A percentile compares a stretch with the other conserved stretches of the same genome.
These are phyloP conservation scores for Ceratocystiopsis minuta DNA, from an alignment of 2,329 filamentous ascomycete species.

Conservation along the genomic window DNA sequence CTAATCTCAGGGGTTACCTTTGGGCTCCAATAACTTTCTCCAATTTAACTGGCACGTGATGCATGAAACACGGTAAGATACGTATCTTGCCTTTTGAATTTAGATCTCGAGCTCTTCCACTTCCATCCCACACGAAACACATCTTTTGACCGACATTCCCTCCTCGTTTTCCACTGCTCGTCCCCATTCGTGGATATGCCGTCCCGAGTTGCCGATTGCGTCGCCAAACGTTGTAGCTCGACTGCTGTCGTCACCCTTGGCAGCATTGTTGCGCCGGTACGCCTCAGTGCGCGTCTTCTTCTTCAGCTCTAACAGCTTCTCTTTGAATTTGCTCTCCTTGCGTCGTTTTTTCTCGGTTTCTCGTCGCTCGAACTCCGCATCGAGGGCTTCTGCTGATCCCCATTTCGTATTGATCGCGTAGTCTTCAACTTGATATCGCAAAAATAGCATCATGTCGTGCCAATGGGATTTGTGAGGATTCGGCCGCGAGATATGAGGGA, in stretches of 20 bases:
- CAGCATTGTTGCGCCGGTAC: conserved; percentile 50
- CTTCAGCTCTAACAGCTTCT: conserved; percentile 77
- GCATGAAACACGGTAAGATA: neutral
- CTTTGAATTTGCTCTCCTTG: conserved; percentile 83
- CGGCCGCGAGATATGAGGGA: conserved; percentile 74
- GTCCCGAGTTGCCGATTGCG: conserved; percentile 44
- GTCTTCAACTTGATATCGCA: conserved; percentile 84
- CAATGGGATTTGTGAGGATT: conserved; percentile 93
- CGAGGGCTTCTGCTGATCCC: conserved; percentile 70
- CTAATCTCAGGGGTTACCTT: conserved; percentile 4
- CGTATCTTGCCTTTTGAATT: neutral
- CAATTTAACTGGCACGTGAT: conserved; percentile 2
- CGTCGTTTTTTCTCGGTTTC: conserved; percentile 64
- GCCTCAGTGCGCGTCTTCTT: conserved; percentile 84
- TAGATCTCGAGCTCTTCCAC: conserved; percentile 57
- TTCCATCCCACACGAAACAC: conserved; percentile 58
- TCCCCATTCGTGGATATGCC: conserved; percentile 82
- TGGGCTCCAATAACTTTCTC: neutral
- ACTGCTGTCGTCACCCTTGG: conserved; percentile 17
- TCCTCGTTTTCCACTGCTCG: conserved; percentile 48
- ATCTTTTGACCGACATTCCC: conserved; percentile 67
- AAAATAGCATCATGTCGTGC: conserved; percentile 97
- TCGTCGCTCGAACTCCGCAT: conserved; percentile 71
- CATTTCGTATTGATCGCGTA: conserved; percentile 84
- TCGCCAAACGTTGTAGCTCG: conserved; percentile 55